Conservation (phyloP, 2,329 filamentous ascomycete genomes). For the Raffaelea albimanens region DNA sequence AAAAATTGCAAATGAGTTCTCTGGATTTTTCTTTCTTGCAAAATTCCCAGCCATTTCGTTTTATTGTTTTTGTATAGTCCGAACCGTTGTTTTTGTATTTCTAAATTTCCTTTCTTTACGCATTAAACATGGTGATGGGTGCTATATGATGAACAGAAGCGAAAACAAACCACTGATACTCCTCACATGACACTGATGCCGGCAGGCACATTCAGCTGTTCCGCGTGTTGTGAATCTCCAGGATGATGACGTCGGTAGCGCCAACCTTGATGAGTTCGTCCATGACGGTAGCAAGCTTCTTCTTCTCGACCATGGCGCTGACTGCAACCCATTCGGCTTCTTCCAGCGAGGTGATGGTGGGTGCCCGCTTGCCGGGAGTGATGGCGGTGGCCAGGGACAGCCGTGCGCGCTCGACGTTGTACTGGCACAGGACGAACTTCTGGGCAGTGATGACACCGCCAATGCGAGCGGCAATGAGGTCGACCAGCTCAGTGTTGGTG, state of each 20-base stretch:
- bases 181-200: too few species aligned
- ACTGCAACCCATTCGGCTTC: constrained; percentile 92
- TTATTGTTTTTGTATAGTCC: too few species aligned
- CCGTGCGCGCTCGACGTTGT: constrained; percentile 72
- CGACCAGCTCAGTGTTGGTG: constrained; percentile 69
- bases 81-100: not conserved
- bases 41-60: too few species aligned
- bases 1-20: too few species aligned
- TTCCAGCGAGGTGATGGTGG: constrained; percentile 83
- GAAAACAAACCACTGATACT: too few species aligned
- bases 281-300: constrained; percentile 77
- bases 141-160: too few species aligned
- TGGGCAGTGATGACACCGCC: constrained; percentile 92
- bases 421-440: constrained; percentile 89
- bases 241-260: constrained; percentile 75
- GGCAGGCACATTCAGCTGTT: constrained; percentile 14
- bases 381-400: constrained; percentile 62
- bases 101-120: not conserved
- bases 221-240: constrained; percentile 68
- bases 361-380: constrained; percentile 87
- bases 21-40: too few species aligned
- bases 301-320: constrained; percentile 85
- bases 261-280: constrained; percentile 69
- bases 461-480: constrained; percentile 79
- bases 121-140: not conserved